A percentile compares a stretch with the other conserved stretches of the same genome.
These are phyloP conservation scores for Lindgomyces ingoldianus DNA, from an alignment of 495 filamentous ascomycete species.

Conservation along the genomic window DNA sequence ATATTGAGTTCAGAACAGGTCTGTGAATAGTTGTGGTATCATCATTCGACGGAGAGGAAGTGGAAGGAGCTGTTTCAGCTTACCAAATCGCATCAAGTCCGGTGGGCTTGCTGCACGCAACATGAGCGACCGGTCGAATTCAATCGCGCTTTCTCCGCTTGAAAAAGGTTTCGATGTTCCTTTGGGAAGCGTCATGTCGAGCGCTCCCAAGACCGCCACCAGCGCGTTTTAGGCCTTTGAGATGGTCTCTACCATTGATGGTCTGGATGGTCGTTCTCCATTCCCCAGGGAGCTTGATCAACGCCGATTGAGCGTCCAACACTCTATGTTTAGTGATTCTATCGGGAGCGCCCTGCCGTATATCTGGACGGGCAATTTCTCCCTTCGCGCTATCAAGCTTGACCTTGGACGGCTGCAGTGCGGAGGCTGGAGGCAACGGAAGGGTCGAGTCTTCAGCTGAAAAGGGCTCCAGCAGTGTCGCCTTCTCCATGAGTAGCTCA, in stretches of 20 bases:
- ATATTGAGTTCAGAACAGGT: conserved; percentile 70
- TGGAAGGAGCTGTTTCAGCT: background rate
- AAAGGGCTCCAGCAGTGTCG: background rate
- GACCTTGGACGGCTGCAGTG: background rate
- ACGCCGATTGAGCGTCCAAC: background rate
- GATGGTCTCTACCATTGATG: conserved; percentile 67
- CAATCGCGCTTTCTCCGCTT: conserved; percentile 50
- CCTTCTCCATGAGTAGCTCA: conserved; percentile 50
- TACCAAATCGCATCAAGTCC: background rate
- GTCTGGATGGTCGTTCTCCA: conserved; percentile 50
- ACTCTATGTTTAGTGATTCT: background rate
- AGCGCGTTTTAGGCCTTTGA: conserved; percentile 71
- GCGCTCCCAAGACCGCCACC: conserved; percentile 75
- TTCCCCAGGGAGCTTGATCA: conserved; percentile 18
- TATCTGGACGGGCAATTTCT: background rate
- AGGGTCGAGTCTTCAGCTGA: background rate
- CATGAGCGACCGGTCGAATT: background rate
- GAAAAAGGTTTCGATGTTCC: conserved; percentile 78
- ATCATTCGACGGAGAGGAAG: conserved; percentile 51
- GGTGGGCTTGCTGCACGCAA: background rate
- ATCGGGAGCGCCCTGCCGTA: background rate
- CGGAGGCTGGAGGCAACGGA: background rate
- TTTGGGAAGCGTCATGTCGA: conserved; percentile 69
- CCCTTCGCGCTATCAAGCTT: background rate
- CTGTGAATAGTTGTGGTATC: conserved; percentile 70